Percentiles rank a stretch among this genome's conserved stretches.
phyloP scores from a whole-genome alignment of 2,329 filamentous ascomycete species.

The Nakataea oryzae region DNA sequence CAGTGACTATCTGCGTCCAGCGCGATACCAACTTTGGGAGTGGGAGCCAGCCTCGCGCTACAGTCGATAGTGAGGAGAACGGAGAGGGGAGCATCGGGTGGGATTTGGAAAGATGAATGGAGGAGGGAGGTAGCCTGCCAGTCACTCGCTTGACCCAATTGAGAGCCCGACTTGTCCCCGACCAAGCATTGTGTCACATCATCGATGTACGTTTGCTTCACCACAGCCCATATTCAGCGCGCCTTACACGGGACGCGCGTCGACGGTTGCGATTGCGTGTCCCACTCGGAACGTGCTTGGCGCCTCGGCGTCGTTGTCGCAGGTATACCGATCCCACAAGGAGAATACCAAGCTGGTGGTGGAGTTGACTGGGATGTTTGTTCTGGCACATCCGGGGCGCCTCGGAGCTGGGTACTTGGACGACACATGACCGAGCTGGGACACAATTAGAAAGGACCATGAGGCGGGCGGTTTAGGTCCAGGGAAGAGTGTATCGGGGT shows the following conservation, averaged over 20 bases:
- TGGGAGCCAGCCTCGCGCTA: background rate
- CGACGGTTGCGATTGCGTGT: background rate
- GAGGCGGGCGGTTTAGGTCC: too few species aligned
- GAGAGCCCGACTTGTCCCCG: constrained; percentile 1
- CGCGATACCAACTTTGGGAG: background rate
- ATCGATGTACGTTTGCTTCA: background rate
- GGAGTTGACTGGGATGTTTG: background rate
- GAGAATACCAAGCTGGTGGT: background rate
- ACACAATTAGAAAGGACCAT: background rate
- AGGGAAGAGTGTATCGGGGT: too few species aligned
- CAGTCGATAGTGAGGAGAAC: background rate
- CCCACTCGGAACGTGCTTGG: background rate
- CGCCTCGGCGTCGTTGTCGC: background rate
- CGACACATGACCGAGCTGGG: too few species aligned
- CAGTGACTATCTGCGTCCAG: background rate
- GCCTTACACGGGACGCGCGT: background rate
- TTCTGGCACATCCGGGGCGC: background rate
- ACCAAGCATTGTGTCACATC: background rate
- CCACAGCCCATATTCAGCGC: background rate
- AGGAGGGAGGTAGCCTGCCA: background rate
- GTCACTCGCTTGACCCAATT: constrained; percentile 1
- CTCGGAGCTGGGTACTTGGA: background rate
- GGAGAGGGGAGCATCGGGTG: background rate
- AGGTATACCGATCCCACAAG: too few species aligned
- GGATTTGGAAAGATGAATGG: background rate